Conservation (phyloP, 2,329 filamentous ascomycete genomes). For the Endothia cerciana region DNA sequence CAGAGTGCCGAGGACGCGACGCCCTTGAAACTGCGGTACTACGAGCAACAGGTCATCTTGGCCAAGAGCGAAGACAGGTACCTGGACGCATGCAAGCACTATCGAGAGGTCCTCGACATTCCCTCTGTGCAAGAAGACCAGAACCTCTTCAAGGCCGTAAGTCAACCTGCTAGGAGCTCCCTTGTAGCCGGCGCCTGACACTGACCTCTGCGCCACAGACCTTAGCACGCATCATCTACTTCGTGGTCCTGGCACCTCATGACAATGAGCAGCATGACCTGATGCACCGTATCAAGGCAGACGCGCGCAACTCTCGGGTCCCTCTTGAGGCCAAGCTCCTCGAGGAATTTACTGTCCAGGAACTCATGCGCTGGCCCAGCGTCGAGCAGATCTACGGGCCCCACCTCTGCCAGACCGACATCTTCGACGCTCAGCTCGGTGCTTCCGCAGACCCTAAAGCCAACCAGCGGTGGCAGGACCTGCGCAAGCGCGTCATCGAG, state of each 20-base stretch:
- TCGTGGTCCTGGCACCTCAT: constrained; percentile 92
- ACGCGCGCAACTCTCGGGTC: constrained; percentile 79
- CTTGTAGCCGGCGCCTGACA: neutral
- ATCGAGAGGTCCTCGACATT: constrained; percentile 94
- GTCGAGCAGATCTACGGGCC: constrained; percentile 87
- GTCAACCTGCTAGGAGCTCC: neutral
- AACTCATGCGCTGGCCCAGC: constrained; percentile 98
- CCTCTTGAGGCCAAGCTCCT: constrained; percentile 82
- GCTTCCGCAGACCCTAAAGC: constrained; percentile 78
- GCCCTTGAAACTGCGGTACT: constrained; percentile 91
- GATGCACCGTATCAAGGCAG: constrained; percentile 87
- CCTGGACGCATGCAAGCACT: constrained; percentile 96
- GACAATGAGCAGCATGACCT: constrained; percentile 99
- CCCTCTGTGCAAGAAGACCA: constrained; percentile 92
- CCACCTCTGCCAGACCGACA: constrained; percentile 85
- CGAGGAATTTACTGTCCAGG: constrained; percentile 91
- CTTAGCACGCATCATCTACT: constrained; percentile 95
- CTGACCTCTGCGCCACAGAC: constrained; percentile 55
- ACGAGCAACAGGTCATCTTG: constrained; percentile 94
- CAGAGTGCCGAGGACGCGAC: constrained; percentile 90
- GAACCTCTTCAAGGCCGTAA: constrained; percentile 39
- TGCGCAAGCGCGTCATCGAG: constrained; percentile 98
- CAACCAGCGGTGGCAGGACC: constrained; percentile 84
- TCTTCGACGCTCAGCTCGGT: constrained; percentile 73
- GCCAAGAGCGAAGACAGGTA: constrained; percentile 98